phyloP scores from a whole-genome alignment of 2,329 filamentous ascomycete species.

The Chrysoporthe puriensis region DNA sequence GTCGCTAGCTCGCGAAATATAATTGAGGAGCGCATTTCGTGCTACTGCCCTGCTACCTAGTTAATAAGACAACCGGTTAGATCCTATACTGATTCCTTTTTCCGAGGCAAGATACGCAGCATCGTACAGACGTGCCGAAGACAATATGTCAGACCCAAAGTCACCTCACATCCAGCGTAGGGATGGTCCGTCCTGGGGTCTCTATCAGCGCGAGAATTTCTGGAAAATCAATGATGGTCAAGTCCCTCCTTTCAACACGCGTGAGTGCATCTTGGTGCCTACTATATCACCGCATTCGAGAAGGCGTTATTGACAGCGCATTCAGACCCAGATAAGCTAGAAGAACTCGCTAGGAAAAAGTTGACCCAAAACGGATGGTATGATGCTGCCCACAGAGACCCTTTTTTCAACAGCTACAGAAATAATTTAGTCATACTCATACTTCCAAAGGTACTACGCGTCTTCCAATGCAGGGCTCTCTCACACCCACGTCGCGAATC shows the following conservation, averaged over 20 bases:
- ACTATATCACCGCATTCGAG: neutral
- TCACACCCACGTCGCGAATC: conserved; percentile 57
- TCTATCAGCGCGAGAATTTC: conserved; percentile 36
- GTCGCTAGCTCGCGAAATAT: neutral
- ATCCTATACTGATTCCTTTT: too few species aligned
- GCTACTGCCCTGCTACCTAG: too few species aligned
- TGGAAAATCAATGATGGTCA: conserved; percentile 35
- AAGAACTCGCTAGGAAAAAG: conserved; percentile 58
- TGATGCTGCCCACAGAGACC: neutral
- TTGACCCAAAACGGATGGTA: conserved; percentile 61
- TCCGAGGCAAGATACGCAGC: too few species aligned
- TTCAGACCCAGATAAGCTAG: conserved; percentile 60
- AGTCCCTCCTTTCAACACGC: conserved; percentile 34
- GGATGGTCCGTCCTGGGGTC: conserved; percentile 34
- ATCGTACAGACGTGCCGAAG: neutral
- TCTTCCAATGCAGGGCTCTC: conserved; percentile 61
- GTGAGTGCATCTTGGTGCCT: conserved; percentile 23
- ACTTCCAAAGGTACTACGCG: conserved; percentile 51
- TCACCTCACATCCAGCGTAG: conserved; percentile 33
- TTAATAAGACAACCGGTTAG: too few species aligned
- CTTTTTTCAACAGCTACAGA: neutral
- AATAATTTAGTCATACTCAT: neutral
- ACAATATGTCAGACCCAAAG: conserved; percentile 30
- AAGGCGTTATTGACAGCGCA: neutral
- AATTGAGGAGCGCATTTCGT: too few species aligned